phyloP scores from a whole-genome alignment of 192 early-diverging fungal genomes.

The Podochytrium sp. region DNA sequence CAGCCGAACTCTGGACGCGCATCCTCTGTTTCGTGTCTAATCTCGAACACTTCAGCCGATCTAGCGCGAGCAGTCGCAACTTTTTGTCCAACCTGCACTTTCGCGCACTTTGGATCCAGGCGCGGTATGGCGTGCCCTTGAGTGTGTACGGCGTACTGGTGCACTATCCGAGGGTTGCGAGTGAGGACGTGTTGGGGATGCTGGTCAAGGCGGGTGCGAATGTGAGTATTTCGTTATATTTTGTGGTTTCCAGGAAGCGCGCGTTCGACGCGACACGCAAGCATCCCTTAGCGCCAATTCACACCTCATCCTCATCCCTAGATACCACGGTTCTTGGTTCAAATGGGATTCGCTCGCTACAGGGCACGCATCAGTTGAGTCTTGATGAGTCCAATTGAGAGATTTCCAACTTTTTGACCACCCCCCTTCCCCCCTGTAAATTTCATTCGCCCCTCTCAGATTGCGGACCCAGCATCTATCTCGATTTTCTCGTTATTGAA shows the following conservation, averaged over 20 bases:
- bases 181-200: background rate
- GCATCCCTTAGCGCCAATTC: no score
- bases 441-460: background rate
- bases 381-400: no score
- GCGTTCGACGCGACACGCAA: no score
- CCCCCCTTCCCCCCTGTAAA: no score
- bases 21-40: constrained; percentile 18
- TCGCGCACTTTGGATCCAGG: constrained; percentile 8
- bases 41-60: background rate
- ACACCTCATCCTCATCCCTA: background rate
- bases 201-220: background rate
- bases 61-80: background rate
- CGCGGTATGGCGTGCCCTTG: constrained; percentile 17
- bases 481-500: constrained; percentile 10
- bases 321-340: constrained; percentile 17
- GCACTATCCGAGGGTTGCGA: background rate
- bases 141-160: background rate
- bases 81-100: constrained; percentile 5
- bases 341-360: background rate
- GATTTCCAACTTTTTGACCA: no score
- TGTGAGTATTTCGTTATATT: background rate
- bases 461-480: background rate
- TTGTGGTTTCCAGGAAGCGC: no score
- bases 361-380: background rate
- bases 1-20: constrained; percentile 20